phyloP scores from a whole-genome alignment of 2,329 filamentous ascomycete species.

The Alternaria atra region DNA sequence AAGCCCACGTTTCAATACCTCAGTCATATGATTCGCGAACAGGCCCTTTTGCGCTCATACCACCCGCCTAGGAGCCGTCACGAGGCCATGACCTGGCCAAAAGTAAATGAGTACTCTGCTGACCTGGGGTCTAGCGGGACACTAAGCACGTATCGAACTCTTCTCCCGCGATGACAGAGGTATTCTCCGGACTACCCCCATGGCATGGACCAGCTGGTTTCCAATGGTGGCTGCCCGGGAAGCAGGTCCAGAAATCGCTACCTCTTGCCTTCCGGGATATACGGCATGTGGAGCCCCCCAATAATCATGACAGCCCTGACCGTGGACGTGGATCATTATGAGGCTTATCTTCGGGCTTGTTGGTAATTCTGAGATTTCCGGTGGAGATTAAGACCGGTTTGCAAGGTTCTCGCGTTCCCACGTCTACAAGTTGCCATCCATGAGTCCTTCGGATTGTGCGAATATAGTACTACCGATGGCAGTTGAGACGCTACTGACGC shows the following conservation, averaged over 20 bases:
- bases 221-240: conserved; percentile 3
- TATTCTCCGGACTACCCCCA: conserved; percentile 10
- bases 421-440: neutral
- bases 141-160: conserved; percentile 6
- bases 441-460: conserved; percentile 10
- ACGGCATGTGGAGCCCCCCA: conserved; percentile 6
- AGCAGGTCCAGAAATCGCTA: neutral
- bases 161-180: neutral
- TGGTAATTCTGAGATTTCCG: conserved; percentile 4
- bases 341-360: conserved; percentile 13
- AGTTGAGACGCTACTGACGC: conserved; percentile 7
- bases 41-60: conserved; percentile 1
- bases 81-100: conserved; percentile 2
- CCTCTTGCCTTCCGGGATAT: neutral
- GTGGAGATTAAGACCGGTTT: conserved; percentile 4
- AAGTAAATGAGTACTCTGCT: conserved; percentile 4
- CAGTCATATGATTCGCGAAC: conserved; percentile 5
- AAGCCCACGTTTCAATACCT: neutral
- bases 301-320: neutral
- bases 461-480: conserved; percentile 11
- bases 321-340: conserved; percentile 5
- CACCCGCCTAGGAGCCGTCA: neutral
- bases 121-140: neutral
- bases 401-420: neutral
- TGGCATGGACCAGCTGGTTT: conserved; percentile 5